These are phyloP conservation scores for Pyrenochaeta sp. DNA, from an alignment of 2,329 filamentous ascomycete species.

Conservation along the genomic window DNA sequence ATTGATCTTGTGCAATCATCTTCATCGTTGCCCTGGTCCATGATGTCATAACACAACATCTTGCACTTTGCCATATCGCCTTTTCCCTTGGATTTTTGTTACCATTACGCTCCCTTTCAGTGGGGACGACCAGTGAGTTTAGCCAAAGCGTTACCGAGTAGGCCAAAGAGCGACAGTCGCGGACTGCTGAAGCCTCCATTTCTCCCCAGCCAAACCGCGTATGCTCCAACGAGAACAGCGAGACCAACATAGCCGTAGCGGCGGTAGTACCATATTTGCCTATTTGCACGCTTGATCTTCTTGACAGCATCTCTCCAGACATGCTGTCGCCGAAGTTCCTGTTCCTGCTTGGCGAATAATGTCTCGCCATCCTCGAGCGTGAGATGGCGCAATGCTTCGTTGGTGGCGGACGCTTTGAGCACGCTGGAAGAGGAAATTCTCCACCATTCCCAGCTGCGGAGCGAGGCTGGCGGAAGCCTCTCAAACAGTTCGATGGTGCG, in stretches of 20 bases:
- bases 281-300: constrained; percentile 40
- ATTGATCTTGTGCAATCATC: not conserved
- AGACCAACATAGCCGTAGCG: constrained; percentile 65
- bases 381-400: constrained; percentile 60
- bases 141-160: constrained; percentile 24
- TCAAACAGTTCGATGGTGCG: constrained; percentile 70
- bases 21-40: too few species aligned
- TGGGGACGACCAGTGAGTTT: constrained; percentile 16
- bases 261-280: constrained; percentile 69
- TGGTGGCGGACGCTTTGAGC: constrained; percentile 78
- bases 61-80: too few species aligned
- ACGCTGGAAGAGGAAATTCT: constrained; percentile 78
- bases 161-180: constrained; percentile 17
- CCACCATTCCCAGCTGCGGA: constrained; percentile 72
- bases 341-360: constrained; percentile 74
- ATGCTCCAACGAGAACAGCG: constrained; percentile 53
- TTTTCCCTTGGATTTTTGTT: too few species aligned
- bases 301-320: constrained; percentile 47
- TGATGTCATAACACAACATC: too few species aligned
- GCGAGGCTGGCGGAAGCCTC: constrained; percentile 72
- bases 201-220: constrained; percentile 46
- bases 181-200: constrained; percentile 14
- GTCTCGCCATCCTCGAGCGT: constrained; percentile 70
- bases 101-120: too few species aligned
- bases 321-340: constrained; percentile 74